A percentile compares a stretch with the other conserved stretches of the same genome.
These are phyloP conservation scores for Yarrowia hollandica DNA, from an alignment of 805 yeast species.

Conservation along the genomic window DNA sequence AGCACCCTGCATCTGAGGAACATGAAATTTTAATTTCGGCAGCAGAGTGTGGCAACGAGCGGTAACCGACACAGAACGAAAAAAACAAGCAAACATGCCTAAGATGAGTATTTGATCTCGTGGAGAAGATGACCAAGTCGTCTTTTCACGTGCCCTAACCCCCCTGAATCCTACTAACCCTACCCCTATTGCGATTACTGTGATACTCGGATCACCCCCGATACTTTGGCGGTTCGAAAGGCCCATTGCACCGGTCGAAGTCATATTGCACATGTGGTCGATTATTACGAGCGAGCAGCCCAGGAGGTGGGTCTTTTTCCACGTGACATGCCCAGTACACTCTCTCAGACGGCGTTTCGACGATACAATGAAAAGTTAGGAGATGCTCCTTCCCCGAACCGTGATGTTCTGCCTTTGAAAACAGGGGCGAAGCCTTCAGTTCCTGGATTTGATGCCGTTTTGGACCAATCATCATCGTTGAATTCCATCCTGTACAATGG, in stretches of 20 bases:
- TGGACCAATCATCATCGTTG: not conserved
- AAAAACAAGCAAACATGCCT: constrained; percentile 13
- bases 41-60: no score
- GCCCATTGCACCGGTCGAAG: constrained; percentile 76
- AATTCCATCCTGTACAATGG: constrained; percentile 7
- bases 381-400: constrained; percentile 15
- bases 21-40: not conserved
- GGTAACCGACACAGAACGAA: no score
- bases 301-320: constrained; percentile 32
- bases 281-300: constrained; percentile 60
- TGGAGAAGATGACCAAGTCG: not conserved
- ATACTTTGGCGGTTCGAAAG: constrained; percentile 80
- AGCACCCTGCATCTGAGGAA: no score
- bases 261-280: constrained; percentile 69
- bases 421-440: constrained; percentile 29
- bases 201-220: constrained; percentile 74
- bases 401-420: constrained; percentile 30
- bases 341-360: constrained; percentile 5
- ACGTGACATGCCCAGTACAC: constrained; percentile 17
- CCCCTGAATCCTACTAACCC: constrained; percentile 19
- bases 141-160: not conserved
- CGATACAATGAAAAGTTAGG: not conserved
- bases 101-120: constrained; percentile 28
- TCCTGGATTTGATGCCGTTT: constrained; percentile 31
- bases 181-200: constrained; percentile 70